These are phyloP conservation scores for Larix kaempferi DNA, from an alignment of 75 land plant genomes.

Conservation along the genomic window DNA sequence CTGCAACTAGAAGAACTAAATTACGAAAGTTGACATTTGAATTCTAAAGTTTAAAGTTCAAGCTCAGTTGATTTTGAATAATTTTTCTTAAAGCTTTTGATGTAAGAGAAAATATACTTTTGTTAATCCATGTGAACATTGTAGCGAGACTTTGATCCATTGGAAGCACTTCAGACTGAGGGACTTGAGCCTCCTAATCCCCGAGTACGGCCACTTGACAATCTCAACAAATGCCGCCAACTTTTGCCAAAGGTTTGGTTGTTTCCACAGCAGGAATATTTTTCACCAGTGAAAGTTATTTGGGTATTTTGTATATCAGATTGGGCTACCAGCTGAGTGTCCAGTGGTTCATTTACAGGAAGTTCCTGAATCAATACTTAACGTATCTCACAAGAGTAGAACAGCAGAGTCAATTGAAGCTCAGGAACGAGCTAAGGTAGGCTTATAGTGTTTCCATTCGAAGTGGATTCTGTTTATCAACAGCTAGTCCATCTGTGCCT, in stretches of 20 bases:
- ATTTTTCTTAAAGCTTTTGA: background rate
- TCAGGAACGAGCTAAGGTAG: conserved; percentile 44
- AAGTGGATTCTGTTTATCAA: background rate
- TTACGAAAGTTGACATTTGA: too few species aligned
- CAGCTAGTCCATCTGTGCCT: background rate
- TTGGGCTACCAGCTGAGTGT: background rate
- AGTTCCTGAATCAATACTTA: conserved; percentile 33
- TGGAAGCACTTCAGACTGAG: conserved; percentile 28
- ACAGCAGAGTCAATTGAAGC: conserved; percentile 40
- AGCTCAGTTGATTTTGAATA: too few species aligned
- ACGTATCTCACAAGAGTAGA: conserved; percentile 26
- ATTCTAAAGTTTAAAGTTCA: too few species aligned
- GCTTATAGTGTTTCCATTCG: background rate
- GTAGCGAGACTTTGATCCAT: conserved; percentile 36
- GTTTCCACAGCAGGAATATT: background rate
- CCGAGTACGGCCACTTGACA: conserved; percentile 42
- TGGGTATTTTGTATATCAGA: too few species aligned
- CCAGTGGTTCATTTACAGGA: conserved; percentile 21
- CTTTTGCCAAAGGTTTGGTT: conserved; percentile 29
- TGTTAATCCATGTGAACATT: background rate
- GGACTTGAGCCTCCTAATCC: conserved; percentile 40
- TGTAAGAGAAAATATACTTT: background rate
- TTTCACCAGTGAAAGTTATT: background rate
- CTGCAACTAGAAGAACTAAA: too few species aligned
- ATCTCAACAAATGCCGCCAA: conserved; percentile 33